A percentile compares a stretch with the other conserved stretches of the same genome.
Conservation (phyloP, 2,329 filamentous ascomycete species). For the Colletotrichum godetiae region DNA sequence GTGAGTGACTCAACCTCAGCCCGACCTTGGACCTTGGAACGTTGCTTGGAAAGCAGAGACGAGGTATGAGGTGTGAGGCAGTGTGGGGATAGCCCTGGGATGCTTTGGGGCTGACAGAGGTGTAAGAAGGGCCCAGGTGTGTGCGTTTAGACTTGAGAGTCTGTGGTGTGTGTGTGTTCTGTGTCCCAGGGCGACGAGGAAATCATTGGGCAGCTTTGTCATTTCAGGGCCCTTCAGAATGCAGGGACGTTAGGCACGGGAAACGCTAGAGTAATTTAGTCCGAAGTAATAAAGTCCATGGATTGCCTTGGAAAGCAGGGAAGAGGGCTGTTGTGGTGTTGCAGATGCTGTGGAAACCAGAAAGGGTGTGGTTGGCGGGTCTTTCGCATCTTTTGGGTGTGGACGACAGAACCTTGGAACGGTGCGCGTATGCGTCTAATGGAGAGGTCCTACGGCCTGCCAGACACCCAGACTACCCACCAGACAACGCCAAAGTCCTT, state of each 20-base stretch:
- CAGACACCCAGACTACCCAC: neutral
- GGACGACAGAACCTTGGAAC: neutral
- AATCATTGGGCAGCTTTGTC: constrained; percentile 31
- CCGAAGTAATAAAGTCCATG: constrained; percentile 3
- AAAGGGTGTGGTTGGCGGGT: constrained; percentile 1
- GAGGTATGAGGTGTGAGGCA: neutral
- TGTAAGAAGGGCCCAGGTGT: neutral
- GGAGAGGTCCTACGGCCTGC: constrained; percentile 2
- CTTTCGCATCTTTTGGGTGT: neutral
- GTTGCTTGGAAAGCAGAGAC: neutral
- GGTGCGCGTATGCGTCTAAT: constrained; percentile 10
- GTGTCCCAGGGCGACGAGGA: constrained; percentile 11
- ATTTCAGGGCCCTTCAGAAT: constrained; percentile 2
- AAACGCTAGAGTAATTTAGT: constrained; percentile 13
- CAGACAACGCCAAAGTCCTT: neutral
- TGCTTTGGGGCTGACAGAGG: constrained; percentile 10
- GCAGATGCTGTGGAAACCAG: constrained; percentile 15
- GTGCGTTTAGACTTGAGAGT: neutral
- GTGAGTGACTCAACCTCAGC: constrained; percentile 17
- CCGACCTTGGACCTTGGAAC: neutral
- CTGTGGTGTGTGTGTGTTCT: neutral
- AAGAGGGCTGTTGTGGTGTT: constrained; percentile 26
- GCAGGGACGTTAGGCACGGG: constrained; percentile 28
- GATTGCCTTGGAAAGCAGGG: constrained; percentile 28
- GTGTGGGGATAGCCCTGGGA: neutral